A percentile compares a stretch with the other conserved stretches of the same genome.
phyloP scores from a whole-genome alignment of 1,284 basidiomycete species.

The Moesziomyces antarcticus region DNA sequence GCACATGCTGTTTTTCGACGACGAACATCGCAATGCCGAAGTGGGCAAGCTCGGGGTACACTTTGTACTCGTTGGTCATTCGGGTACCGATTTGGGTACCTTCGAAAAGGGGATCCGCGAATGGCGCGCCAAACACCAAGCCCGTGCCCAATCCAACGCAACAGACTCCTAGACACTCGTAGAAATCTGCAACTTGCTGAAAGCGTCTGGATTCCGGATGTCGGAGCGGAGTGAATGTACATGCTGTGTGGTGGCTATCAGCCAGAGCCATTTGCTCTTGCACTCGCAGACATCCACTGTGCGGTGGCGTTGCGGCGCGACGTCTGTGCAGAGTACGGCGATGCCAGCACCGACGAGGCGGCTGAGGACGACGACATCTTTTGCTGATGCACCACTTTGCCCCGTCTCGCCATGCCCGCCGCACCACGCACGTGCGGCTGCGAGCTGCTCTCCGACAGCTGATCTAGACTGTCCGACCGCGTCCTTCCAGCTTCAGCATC shows the following conservation, averaged over 20 bases:
- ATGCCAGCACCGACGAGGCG: slow-evolving; percentile 13
- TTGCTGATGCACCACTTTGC: slow-evolving; percentile 15
- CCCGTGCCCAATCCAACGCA: slow-evolving; percentile 6
- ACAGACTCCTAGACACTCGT: background rate
- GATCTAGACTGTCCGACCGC: slow-evolving; percentile 26
- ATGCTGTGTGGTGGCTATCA: background rate
- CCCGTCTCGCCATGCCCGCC: background rate
- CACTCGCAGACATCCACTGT: background rate
- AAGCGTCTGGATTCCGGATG: no score
- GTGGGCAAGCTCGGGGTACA: slow-evolving; percentile 63
- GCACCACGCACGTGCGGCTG: slow-evolving; percentile 7
- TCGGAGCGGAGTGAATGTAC: background rate
- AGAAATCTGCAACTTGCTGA: background rate
- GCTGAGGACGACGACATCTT: slow-evolving; percentile 18
- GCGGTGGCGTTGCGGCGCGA: background rate
- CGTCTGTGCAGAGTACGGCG: slow-evolving; percentile 4
- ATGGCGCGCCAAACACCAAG: slow-evolving; percentile 54
- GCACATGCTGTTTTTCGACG: slow-evolving; percentile 67
- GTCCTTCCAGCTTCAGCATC: background rate
- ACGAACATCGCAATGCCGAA: slow-evolving; percentile 61
- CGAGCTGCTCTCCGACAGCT: slow-evolving; percentile 24
- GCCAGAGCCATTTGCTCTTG: background rate
- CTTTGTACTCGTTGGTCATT: slow-evolving; percentile 59
- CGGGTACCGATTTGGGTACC: slow-evolving; percentile 54
- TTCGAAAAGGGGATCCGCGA: slow-evolving; percentile 55